Evolutionary conservation across 179 eudicot species (phyloP), one percentile per base, ranked within the genome.

Genomic region (Spinacia oleracea): DNA sequence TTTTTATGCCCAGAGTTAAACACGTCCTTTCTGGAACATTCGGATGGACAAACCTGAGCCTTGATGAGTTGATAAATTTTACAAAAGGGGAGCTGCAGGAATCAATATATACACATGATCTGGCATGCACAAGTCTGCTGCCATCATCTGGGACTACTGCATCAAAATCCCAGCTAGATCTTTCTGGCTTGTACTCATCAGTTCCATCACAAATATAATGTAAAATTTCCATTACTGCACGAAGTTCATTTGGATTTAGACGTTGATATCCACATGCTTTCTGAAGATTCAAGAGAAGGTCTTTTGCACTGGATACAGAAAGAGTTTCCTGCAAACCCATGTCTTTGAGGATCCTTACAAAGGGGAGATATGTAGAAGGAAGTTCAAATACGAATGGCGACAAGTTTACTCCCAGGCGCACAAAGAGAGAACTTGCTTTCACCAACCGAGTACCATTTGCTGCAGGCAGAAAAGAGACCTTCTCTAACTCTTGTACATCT

Each of bases 391-490:
- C 97, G 83, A 96, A 96, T 12, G 99, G 99, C 63, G 98, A 96
- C 74, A 96, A 92, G 84, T 93, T 93, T 65, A 91, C 94, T 20
- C 91, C 85, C 79, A 96, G 84, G 46, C 88, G 98, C 42, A 88
- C 94, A 86, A 89, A 96, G 67, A 96, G 97, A 75, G 90, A 91
- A 81, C 86, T 88, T 68, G 94, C 92, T 81, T 88, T 89, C 79
- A 96, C 96, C 84, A 96, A 84, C 79, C 99, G 93, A 29, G 99
- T 96, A 74, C 99, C 98, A 90, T 96, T 96, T 83, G 99, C 99
- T 83, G 97, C 98, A 73, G 99, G 95, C 82, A 96, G 82, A 87
- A 96, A 96, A 64, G 99, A 93, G 21, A 96, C 96, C 79, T 85
- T 82, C 85, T 83, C 90, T 88, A 96, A 83, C 81, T 84, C 93